These are phyloP conservation scores for Orbilia blumenaviensis DNA, from an alignment of 2,329 filamentous ascomycete genomes.

Conservation along the genomic window DNA sequence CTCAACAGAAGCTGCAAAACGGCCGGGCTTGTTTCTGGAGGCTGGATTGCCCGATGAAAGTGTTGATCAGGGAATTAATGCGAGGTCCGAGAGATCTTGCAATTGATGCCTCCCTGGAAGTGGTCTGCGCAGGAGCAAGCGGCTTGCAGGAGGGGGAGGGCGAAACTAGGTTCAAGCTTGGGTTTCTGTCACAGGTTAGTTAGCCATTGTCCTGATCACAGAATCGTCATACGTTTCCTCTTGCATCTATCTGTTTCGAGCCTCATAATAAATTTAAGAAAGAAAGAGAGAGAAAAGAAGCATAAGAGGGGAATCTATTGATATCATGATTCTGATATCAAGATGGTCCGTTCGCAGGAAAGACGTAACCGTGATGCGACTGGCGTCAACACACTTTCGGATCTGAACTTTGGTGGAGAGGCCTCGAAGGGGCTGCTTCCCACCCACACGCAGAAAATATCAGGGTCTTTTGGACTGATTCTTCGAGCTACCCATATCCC, in stretches of 20 bases:
- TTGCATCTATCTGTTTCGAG: constrained; percentile 13
- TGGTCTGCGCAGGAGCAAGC: constrained; percentile 8
- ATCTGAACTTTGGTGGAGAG: not conserved
- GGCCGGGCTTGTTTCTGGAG: constrained; percentile 23
- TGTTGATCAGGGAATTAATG: constrained; percentile 36
- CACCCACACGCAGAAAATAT: not conserved
- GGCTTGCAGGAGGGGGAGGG: constrained; percentile 2
- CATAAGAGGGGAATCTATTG: not conserved
- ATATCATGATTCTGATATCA: constrained; percentile 52
- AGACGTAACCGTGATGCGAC: not conserved
- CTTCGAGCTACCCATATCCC: not conserved
- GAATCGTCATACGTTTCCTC: constrained; percentile 23
- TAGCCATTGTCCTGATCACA: constrained; percentile 14
- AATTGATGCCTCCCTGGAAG: constrained; percentile 24
- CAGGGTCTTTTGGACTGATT: constrained; percentile 11
- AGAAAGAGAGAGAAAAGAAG: not conserved
- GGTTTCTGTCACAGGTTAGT: constrained; percentile 13
- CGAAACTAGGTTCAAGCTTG: constrained; percentile 20
- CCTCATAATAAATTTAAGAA: constrained; percentile 8
- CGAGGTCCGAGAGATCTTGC: constrained; percentile 19
- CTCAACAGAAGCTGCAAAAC: constrained; percentile 30
- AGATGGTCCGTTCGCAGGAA: constrained; percentile 7
- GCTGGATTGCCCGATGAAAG: constrained; percentile 50
- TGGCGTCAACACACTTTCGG: constrained; percentile 30
- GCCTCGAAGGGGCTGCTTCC: not conserved